Evolutionary conservation across 73 alveolate genomes (phyloP).

Genomic region (Urostyla sp.): DNA sequence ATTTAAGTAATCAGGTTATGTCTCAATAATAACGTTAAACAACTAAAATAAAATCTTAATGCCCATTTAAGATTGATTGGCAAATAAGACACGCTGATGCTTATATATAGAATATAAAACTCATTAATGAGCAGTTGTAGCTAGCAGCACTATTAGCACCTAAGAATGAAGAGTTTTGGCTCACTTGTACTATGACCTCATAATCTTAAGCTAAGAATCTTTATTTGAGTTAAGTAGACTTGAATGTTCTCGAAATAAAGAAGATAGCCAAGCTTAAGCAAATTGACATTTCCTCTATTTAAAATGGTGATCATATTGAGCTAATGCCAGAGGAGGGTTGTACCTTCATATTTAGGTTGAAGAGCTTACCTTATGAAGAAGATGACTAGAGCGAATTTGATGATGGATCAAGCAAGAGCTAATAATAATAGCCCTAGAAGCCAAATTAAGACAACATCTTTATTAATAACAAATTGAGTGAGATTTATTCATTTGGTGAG

Average conservation of each 20-base stretch:
- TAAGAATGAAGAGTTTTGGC: constrained; percentile 38
- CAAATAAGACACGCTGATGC: constrained; percentile 40
- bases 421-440: too few species aligned
- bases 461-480: neutral
- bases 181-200: constrained; percentile 21
- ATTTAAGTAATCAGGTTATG: constrained; percentile 33
- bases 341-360: too few species aligned
- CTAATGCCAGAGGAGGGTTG: too few species aligned
- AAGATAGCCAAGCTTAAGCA: neutral
- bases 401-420: too few species aligned
- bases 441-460: neutral
- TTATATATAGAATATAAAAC: constrained; percentile 12
- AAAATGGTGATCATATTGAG: neutral
- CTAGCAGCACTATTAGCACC: constrained; percentile 47
- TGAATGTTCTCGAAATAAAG: neutral
- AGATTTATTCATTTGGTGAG: constrained; percentile 42
- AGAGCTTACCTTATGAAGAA: too few species aligned
- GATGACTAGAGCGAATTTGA: too few species aligned
- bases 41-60: constrained; percentile 2
- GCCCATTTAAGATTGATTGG: constrained; percentile 46
- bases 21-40: constrained; percentile 5
- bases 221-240: neutral
- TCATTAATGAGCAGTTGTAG: constrained; percentile 37
- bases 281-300: neutral
- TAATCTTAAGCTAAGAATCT: constrained; percentile 5